Percentiles rank a stretch among this genome's conserved stretches.
Conservation (phyloP, 129 eudicot genomes). For the Lactuca sativa region DNA sequence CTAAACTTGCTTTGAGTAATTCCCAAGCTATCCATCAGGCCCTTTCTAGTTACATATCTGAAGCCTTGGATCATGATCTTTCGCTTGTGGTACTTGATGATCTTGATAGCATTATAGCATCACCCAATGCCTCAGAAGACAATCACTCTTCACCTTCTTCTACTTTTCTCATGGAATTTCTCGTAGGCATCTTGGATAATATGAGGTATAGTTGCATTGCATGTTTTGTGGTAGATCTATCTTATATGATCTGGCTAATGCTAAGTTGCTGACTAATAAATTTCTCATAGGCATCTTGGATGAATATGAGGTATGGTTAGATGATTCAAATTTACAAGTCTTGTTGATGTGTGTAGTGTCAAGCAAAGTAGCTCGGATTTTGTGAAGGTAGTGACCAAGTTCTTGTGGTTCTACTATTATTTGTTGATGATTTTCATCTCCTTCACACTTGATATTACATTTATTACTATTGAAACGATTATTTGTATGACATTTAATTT, state of each 20-base stretch:
- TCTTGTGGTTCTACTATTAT: too few relatives aligned
- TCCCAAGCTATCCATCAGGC: conserved; percentile 69
- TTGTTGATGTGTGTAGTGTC: too few relatives aligned
- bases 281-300: too few relatives aligned
- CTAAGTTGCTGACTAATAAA: conserved; percentile 14
- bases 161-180: conserved; percentile 59
- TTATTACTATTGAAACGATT: too few relatives aligned
- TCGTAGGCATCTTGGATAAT: conserved; percentile 78
- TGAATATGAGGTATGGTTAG: too few relatives aligned
- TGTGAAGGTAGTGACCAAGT: too few relatives aligned
- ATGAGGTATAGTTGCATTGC: conserved; percentile 47
- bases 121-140: conserved; percentile 69
- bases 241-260: not conserved
- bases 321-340: too few relatives aligned
- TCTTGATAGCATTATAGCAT: conserved; percentile 80
- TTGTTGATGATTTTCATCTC: too few relatives aligned
- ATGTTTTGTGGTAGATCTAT: too few relatives aligned
- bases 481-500: too few relatives aligned
- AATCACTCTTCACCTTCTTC: conserved; percentile 71
- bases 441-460: too few relatives aligned
- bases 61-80: conserved; percentile 92
- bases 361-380: too few relatives aligned
- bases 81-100: conserved; percentile 84
- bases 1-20: conserved; percentile 74
- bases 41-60: conserved; percentile 71